These are phyloP conservation scores for Neonectria faginata DNA, from an alignment of 2,329 filamentous ascomycete species.

Conservation along the genomic window DNA sequence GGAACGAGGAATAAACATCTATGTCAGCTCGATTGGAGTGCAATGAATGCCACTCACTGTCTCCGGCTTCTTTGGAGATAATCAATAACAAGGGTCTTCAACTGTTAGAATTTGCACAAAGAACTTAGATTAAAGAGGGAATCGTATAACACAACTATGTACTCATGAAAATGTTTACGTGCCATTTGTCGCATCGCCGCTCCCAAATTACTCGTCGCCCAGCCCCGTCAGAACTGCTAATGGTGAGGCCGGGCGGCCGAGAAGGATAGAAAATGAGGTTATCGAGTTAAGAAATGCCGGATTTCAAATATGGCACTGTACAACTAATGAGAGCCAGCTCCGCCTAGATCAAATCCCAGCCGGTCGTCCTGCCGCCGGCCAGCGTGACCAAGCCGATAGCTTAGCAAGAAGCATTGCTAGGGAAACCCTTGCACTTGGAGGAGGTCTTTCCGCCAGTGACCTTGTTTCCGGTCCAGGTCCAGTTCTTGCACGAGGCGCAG, in stretches of 20 bases:
- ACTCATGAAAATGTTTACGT: neutral
- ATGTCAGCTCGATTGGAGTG: neutral
- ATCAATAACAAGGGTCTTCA: neutral
- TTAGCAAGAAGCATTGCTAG: conserved; percentile 43
- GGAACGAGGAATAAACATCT: neutral
- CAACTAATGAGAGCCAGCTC: neutral
- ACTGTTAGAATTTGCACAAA: neutral
- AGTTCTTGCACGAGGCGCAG: conserved; percentile 63
- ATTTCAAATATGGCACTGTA: neutral
- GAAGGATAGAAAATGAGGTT: neutral
- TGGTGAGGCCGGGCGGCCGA: neutral
- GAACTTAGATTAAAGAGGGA: neutral
- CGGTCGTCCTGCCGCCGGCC: neutral
- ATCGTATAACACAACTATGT: conserved; percentile 1
- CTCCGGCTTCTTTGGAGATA: no score
- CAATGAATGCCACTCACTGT: neutral
- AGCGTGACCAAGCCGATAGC: neutral
- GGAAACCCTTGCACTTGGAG: conserved; percentile 44
- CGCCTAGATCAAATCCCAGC: neutral
- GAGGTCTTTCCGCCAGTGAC: conserved; percentile 64
- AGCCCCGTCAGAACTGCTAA: neutral
- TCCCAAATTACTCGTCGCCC: neutral
- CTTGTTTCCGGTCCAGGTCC: conserved; percentile 62
- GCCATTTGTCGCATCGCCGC: neutral
- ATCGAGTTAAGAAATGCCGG: conserved; percentile 2